Conservation (phyloP, 192 early-diverging fungal genomes). For the Phlyctochytrium bullatum region DNA sequence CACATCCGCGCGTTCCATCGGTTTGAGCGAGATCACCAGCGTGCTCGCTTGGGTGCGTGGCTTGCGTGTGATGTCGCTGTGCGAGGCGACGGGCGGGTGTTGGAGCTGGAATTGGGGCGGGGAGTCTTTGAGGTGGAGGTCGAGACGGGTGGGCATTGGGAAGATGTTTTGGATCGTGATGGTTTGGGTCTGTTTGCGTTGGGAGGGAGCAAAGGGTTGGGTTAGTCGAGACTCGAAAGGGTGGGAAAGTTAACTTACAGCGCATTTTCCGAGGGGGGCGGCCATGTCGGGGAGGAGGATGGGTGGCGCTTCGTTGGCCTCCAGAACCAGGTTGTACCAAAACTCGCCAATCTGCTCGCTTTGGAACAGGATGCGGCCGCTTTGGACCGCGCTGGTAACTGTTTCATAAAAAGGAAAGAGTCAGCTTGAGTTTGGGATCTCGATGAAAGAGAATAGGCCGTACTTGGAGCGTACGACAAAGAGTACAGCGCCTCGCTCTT, state of each 20-base stretch:
- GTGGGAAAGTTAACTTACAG: conserved; percentile 22
- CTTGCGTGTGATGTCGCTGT: too few relatives aligned
- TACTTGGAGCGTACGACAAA: conserved; percentile 43
- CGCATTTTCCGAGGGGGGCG: conserved; percentile 47
- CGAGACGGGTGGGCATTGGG: conserved; percentile 19
- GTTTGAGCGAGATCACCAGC: too few relatives aligned
- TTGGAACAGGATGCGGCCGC: conserved; percentile 37
- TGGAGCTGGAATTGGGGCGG: conserved; percentile 37
- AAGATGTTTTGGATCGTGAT: conserved; percentile 18
- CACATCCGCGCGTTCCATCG: conserved; percentile 33
- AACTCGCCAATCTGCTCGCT: conserved; percentile 50
- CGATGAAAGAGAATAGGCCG: conserved; percentile 3
- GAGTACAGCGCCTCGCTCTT: conserved; percentile 32
- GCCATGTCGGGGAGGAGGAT: conserved; percentile 31
- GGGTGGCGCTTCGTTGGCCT: conserved; percentile 39
- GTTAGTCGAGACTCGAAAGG: conserved; percentile 7
- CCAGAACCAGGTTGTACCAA: conserved; percentile 46
- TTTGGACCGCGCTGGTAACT: conserved; percentile 10
- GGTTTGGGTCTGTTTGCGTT: conserved; percentile 23
- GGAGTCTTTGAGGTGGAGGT: conserved; percentile 29
- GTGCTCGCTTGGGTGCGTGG: too few relatives aligned
- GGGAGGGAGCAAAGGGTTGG: background rate
- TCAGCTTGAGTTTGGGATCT: too few relatives aligned
- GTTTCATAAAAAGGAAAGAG: too few relatives aligned
- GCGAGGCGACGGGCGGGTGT: conserved; percentile 20